Base-by-base conservation (phyloP, 129 eudicot genomes). In the Flaveria bidentis region DNA sequence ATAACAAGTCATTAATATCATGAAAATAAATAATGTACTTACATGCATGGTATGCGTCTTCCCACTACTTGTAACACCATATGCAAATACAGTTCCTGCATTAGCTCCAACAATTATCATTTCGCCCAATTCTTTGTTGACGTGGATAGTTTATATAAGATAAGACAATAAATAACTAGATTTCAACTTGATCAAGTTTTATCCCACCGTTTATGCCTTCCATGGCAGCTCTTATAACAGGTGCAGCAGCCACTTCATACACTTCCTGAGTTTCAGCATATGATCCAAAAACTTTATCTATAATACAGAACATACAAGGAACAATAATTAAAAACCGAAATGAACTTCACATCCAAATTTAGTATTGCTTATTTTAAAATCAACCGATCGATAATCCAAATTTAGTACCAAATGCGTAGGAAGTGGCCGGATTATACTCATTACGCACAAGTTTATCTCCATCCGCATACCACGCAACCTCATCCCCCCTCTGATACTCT, bases 31-130 rank as follows among this genome's bases (percentile, higher is more conserved):
- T 72, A 58, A 26, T 53, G 57, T 36, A 81, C 97, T 94, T 81
- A 94, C 99, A 91, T 94, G 99, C 99, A 94, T 94, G 7, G 99
- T 94, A 81, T 94, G 99, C 5, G 99, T 94, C 88, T 94, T 94
- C 69, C 99, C 99, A 87, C 99, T 94, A 61, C 99, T 94, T 82
- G 99, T 94, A 75, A 94, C 99, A 84, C 99, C 99, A 86, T 94
- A 94, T 45, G 99, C 99, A 77, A 94, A 94, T 16, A 94, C 99
- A 71, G 99, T 94, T 67, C 99, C 99, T 94, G 86, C 87, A 83
- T 66, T 55, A 81, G 72, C 58, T 67, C 74, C 39, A 51, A 22
- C 39, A 58, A 22, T 17, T 30, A 69, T 15, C 17, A n/a, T 15
- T 2, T 49, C 10, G 74, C 45, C 22, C 49, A 41, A 67, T 25